phyloP scores from a whole-genome alignment of 495 filamentous ascomycete genomes.

The Tuber umbilicatum region DNA sequence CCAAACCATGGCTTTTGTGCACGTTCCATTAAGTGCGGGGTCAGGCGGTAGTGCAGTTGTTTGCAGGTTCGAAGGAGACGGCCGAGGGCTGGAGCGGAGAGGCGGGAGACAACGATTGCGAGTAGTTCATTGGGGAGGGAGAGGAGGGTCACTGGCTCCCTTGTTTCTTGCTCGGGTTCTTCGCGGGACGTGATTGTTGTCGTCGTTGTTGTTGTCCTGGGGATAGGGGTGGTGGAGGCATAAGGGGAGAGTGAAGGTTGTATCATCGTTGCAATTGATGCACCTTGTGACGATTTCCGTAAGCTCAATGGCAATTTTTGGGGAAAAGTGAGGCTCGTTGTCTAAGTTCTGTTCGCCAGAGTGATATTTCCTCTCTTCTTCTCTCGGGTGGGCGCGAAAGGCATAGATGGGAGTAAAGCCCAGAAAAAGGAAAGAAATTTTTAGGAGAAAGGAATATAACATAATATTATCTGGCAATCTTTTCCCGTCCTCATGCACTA shows the following conservation, averaged over 20 bases:
- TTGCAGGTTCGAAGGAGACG: neutral
- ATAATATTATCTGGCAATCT: neutral
- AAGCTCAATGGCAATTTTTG: neutral
- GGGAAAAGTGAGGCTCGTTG: neutral
- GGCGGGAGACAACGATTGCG: neutral
- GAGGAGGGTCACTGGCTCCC: neutral
- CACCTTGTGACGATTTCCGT: neutral
- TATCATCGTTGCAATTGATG: conserved; percentile 1
- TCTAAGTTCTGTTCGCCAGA: neutral
- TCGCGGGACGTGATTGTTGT: neutral
- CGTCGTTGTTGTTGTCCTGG: neutral
- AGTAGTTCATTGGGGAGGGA: neutral
- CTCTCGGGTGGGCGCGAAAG: neutral
- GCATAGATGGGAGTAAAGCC: neutral
- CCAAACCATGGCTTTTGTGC: neutral
- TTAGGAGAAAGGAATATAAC: neutral
- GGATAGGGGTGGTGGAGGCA: neutral
- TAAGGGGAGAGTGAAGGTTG: neutral
- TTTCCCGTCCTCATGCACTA: neutral
- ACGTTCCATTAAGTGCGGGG: neutral
- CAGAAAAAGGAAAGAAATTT: neutral
- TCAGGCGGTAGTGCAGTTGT: neutral
- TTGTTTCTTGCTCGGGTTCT: neutral
- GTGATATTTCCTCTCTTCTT: neutral
- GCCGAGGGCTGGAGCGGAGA: neutral